These are phyloP conservation scores for Aurifilum marmelostoma DNA, from an alignment of 2,329 filamentous ascomycete genomes.

Conservation along the genomic window DNA sequence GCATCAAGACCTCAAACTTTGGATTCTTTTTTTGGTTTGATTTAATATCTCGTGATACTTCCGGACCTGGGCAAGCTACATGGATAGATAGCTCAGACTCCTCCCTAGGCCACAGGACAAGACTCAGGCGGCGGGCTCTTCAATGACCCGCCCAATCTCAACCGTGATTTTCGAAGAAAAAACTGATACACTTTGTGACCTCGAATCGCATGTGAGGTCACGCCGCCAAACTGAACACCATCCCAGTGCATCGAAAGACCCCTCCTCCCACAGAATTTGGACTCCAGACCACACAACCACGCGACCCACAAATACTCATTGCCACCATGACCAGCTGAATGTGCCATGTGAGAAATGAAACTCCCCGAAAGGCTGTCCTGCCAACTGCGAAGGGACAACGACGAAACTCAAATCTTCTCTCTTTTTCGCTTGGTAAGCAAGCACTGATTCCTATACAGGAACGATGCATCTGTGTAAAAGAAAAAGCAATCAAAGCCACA, in stretches of 20 bases:
- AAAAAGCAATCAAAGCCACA: constrained; percentile 19
- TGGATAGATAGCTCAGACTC: not conserved
- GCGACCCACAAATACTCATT: not conserved
- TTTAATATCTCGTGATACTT: too few relatives aligned
- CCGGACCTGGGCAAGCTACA: not conserved
- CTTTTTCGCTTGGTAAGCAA: not conserved
- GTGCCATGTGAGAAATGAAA: constrained; percentile 21
- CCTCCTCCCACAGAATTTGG: not conserved
- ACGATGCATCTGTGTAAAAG: constrained; percentile 6
- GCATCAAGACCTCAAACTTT: not conserved
- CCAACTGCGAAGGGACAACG: not conserved
- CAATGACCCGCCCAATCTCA: not conserved
- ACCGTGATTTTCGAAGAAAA: too few relatives aligned
- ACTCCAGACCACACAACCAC: not conserved
- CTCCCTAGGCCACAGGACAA: not conserved
- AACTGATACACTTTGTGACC: not conserved
- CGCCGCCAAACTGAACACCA: not conserved
- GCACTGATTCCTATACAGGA: not conserved
- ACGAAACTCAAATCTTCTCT: constrained; percentile 7
- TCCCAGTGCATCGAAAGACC: not conserved
- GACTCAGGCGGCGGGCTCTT: not conserved
- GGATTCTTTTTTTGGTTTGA: too few relatives aligned
- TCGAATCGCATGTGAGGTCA: not conserved
- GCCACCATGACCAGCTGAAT: constrained; percentile 17
- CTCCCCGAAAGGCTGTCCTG: not conserved